A percentile compares a stretch with the other conserved stretches of the same genome.
phyloP scores from a whole-genome alignment of 1,139 yeast species.

The Geotrichum restrictum region DNA sequence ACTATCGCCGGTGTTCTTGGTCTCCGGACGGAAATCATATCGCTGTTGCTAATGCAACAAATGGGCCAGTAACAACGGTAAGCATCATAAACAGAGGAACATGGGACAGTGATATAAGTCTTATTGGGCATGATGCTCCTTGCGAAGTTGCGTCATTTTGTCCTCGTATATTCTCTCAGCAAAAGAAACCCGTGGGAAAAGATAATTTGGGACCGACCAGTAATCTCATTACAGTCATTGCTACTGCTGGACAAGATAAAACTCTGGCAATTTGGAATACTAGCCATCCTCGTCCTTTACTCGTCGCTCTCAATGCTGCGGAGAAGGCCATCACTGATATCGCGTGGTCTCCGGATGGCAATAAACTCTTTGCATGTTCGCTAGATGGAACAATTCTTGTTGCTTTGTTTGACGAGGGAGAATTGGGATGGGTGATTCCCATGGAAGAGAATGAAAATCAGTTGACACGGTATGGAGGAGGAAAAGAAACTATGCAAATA shows the following conservation, averaged over 20 bases:
- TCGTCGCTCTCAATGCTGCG: slow-evolving; percentile 64
- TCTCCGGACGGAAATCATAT: slow-evolving; percentile 96
- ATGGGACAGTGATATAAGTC: slow-evolving; percentile 84
- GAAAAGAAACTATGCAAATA: slow-evolving; percentile 51
- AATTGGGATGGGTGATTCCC: slow-evolving; percentile 70
- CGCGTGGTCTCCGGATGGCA: slow-evolving; percentile 81
- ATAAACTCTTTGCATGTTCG: slow-evolving; percentile 65
- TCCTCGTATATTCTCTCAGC: slow-evolving; percentile 57
- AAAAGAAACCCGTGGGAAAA: slow-evolving; percentile 12
- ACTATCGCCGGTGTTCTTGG: slow-evolving; percentile 92
- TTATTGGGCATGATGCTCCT: slow-evolving; percentile 96
- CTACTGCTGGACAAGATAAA: slow-evolving; percentile 84
- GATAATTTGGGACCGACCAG: slow-evolving; percentile 6
- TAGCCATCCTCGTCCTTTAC: slow-evolving; percentile 63
- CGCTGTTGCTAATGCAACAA: slow-evolving; percentile 95
- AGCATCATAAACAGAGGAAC: slow-evolving; percentile 85
- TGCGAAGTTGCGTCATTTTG: slow-evolving; percentile 91
- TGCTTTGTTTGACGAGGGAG: slow-evolving; percentile 63
- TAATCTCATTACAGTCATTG: slow-evolving; percentile 56
- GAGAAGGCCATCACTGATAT: slow-evolving; percentile 65
- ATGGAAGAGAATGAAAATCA: slow-evolving; percentile 63
- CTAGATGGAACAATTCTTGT: slow-evolving; percentile 80
- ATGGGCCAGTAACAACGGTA: slow-evolving; percentile 91
- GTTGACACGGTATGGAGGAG: slow-evolving; percentile 81
- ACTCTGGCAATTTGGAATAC: slow-evolving; percentile 87